Conservation (phyloP, 495 filamentous ascomycete species). For the Penicillium lividum region DNA sequence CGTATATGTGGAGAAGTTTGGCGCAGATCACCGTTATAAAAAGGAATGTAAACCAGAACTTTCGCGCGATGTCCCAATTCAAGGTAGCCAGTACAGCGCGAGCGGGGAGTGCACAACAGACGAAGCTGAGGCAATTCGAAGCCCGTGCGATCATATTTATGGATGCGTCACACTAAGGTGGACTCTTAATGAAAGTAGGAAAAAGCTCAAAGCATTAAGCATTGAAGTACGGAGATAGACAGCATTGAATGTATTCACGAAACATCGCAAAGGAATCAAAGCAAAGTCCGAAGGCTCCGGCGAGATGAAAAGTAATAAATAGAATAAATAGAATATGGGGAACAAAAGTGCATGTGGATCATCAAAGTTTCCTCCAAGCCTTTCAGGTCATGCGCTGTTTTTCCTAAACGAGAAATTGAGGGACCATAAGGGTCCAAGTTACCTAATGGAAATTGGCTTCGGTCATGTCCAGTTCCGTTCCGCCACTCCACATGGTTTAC, state of each 20-base stretch:
- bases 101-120: conserved; percentile 21
- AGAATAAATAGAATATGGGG: conserved; percentile 25
- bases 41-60: conserved; percentile 26
- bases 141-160: conserved; percentile 9
- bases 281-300: neutral
- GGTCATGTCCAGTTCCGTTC: neutral
- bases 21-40: conserved; percentile 26
- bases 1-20: conserved; percentile 31
- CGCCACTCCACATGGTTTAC: too few species aligned
- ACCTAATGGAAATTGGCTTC: neutral
- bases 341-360: conserved; percentile 15
- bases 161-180: neutral
- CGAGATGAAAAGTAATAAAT: conserved; percentile 17
- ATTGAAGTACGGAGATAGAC: neutral
- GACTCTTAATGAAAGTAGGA: neutral
- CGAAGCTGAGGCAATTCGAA: conserved; percentile 5
- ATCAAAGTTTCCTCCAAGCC: conserved; percentile 18
- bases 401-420: conserved; percentile 17
- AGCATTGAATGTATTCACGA: neutral
- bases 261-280: conserved; percentile 5
- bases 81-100: conserved; percentile 9
- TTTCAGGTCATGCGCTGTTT: conserved; percentile 21
- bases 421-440: conserved; percentile 1
- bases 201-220: neutral
- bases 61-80: conserved; percentile 17